These are phyloP conservation scores for Xerocomus potaroensis DNA, from an alignment of 768 basidiomycete species.

Conservation along the genomic window DNA sequence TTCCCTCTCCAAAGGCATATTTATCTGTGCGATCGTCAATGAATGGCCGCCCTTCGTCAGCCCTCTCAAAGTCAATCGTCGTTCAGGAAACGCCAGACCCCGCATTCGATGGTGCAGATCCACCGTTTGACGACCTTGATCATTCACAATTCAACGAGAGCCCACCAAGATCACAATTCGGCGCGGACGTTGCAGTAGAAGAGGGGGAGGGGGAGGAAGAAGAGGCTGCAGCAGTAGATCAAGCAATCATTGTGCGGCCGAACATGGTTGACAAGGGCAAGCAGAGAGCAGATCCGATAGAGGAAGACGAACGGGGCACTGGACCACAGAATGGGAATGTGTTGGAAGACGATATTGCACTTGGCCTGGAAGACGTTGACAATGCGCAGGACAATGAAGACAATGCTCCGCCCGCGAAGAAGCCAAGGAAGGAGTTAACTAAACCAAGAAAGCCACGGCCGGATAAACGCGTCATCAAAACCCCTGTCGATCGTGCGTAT, in stretches of 20 bases:
- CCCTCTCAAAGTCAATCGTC: conserved; percentile 28
- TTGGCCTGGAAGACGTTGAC: conserved; percentile 41
- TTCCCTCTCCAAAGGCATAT: conserved; percentile 54
- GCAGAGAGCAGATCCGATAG: conserved; percentile 29
- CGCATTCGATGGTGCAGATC: conserved; percentile 21
- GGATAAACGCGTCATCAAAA: conserved; percentile 16
- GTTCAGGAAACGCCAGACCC: conserved; percentile 19
- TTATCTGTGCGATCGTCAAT: conserved; percentile 28
- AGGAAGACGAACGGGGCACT: conserved; percentile 8
- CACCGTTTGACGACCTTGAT: conserved; percentile 29
- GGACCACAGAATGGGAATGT: conserved; percentile 22
- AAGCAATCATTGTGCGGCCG: conserved; percentile 23
- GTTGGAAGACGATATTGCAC: conserved; percentile 41
- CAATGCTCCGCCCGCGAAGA: conserved; percentile 26
- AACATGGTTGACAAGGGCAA: conserved; percentile 38
- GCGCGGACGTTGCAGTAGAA: conserved; percentile 45
- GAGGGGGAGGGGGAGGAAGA: conserved; percentile 29
- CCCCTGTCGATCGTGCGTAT: conserved; percentile 24
- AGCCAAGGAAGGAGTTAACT: conserved; percentile 25
- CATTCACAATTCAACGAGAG: conserved; percentile 19
- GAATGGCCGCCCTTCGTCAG: conserved; percentile 35
- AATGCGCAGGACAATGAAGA: conserved; percentile 51
- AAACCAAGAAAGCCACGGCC: conserved; percentile 25
- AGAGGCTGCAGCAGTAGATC: conserved; percentile 31
- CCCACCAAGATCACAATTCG: conserved; percentile 41